These are phyloP conservation scores for Vachellia pachyceras DNA, from an alignment of 306 rosid species.

Conservation along the genomic window DNA sequence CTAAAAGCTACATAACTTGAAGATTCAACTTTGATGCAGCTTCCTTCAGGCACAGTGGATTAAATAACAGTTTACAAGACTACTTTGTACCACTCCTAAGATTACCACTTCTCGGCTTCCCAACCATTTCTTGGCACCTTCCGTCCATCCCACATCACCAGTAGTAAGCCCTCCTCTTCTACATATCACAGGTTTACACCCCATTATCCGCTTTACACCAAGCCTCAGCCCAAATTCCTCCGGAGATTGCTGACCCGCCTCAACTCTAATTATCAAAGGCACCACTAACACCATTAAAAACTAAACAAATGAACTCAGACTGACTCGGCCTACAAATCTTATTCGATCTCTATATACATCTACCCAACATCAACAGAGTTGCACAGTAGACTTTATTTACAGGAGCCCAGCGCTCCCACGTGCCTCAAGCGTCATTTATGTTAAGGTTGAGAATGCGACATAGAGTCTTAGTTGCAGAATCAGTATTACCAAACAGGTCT, in stretches of 20 bases:
- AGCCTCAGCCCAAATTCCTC: conserved; percentile 38
- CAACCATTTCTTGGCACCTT: conserved; percentile 36
- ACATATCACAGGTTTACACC: conserved; percentile 34
- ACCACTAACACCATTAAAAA: conserved; percentile 45
- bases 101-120: conserved; percentile 40
- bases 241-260: conserved; percentile 46
- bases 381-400: conserved; percentile 49
- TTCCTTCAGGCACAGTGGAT: conserved; percentile 47
- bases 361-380: conserved; percentile 45
- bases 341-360: conserved; percentile 58
- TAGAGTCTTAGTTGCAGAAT: conserved; percentile 69
- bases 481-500: conserved; percentile 52
- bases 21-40: conserved; percentile 35
- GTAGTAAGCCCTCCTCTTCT: conserved; percentile 27
- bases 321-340: conserved; percentile 43
- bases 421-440: conserved; percentile 50
- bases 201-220: conserved; percentile 35
- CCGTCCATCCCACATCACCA: conserved; percentile 25
- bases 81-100: conserved; percentile 40
- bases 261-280: conserved; percentile 42
- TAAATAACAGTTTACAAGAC: conserved; percentile 38
- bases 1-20: conserved; percentile 29
- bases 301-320: conserved; percentile 49
- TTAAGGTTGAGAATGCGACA: conserved; percentile 81
- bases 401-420: conserved; percentile 45